phyloP scores from a whole-genome alignment of 495 filamentous ascomycete species.

The Massariosphaeria phaeospora region DNA sequence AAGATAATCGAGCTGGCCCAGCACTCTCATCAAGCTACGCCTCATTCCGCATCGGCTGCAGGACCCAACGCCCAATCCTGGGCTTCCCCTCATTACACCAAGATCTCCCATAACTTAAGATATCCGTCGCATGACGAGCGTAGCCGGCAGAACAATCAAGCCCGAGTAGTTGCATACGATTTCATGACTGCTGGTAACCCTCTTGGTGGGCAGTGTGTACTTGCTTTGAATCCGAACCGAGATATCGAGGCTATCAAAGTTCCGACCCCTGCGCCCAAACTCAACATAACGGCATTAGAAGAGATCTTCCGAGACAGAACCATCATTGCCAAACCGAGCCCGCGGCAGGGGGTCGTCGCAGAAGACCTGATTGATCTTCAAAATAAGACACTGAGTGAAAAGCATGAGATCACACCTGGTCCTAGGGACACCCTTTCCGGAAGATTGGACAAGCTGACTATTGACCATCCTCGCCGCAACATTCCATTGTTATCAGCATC shows the following conservation, averaged over 20 bases:
- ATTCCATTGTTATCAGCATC: slow-evolving; percentile 20
- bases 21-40: slow-evolving; percentile 18
- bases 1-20: slow-evolving; percentile 51
- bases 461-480: slow-evolving; percentile 26
- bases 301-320: slow-evolving; percentile 28
- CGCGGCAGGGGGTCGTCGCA: slow-evolving; percentile 22
- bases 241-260: slow-evolving; percentile 58
- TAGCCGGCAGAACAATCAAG: slow-evolving; percentile 49
- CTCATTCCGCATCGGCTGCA: neutral
- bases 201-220: slow-evolving; percentile 56
- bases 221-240: slow-evolving; percentile 67
- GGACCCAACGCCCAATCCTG: slow-evolving; percentile 37
- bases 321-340: slow-evolving; percentile 22
- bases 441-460: slow-evolving; percentile 29
- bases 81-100: slow-evolving; percentile 49
- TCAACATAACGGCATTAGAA: slow-evolving; percentile 32
- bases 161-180: slow-evolving; percentile 79
- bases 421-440: slow-evolving; percentile 24
- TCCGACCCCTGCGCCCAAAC: slow-evolving; percentile 29
- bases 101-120: slow-evolving; percentile 50
- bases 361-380: slow-evolving; percentile 33
- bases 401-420: slow-evolving; percentile 20
- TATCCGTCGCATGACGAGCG: slow-evolving; percentile 46
- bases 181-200: slow-evolving; percentile 63
- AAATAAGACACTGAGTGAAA: slow-evolving; percentile 22